phyloP scores from a whole-genome alignment of 2,329 filamentous ascomycete species.

The Curvularia eragrostidis region DNA sequence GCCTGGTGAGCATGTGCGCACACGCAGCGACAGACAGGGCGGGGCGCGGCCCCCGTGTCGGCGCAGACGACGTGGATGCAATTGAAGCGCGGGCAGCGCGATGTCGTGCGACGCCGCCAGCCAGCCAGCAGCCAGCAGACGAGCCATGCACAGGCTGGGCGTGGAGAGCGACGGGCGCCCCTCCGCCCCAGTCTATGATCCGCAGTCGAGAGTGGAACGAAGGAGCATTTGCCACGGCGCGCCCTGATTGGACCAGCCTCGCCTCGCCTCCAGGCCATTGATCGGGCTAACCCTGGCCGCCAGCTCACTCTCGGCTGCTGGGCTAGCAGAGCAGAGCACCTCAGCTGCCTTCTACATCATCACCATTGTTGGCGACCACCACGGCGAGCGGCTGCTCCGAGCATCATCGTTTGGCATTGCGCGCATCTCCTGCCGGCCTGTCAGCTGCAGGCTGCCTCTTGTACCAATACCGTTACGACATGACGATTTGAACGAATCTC shows the following conservation, averaged over 20 bases:
- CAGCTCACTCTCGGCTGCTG: conserved; percentile 14
- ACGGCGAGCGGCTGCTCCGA: conserved; percentile 25
- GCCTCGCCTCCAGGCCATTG: conserved; percentile 11
- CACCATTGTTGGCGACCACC: conserved; percentile 21
- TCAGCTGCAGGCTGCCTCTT: conserved; percentile 19
- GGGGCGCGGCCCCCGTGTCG: neutral
- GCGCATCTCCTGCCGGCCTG: conserved; percentile 21
- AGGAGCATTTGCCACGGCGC: conserved; percentile 16
- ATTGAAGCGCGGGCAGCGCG: neutral
- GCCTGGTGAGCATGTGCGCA: neutral
- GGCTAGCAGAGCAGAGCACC: conserved; percentile 23
- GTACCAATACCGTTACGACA: conserved; percentile 25
- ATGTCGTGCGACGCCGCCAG: neutral
- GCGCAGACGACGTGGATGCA: neutral
- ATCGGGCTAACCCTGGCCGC: conserved; percentile 17
- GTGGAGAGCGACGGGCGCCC: conserved; percentile 1
- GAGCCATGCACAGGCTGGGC: conserved; percentile 7
- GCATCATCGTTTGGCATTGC: conserved; percentile 26
- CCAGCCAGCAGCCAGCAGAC: neutral
- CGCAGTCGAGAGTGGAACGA: no score
- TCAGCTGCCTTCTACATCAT: conserved; percentile 35
- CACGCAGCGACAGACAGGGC: no score
- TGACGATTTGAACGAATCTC: conserved; percentile 28
- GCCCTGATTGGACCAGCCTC: conserved; percentile 18
- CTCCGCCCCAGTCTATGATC: conserved; percentile 11